phyloP scores from a whole-genome alignment of 2,329 filamentous ascomycete species.

The Botrytis cinerea region DNA sequence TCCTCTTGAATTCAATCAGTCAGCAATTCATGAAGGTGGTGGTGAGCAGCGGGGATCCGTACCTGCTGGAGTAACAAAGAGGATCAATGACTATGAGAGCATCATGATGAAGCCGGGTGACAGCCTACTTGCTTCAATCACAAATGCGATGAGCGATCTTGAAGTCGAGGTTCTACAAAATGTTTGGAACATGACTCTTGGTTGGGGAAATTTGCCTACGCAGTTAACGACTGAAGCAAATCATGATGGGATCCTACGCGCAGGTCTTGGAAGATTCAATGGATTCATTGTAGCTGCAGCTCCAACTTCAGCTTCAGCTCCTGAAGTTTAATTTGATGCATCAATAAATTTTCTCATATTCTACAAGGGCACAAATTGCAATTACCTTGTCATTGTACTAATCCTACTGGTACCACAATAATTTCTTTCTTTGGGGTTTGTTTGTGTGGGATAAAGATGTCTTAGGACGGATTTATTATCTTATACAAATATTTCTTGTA shows the following conservation, averaged over 20 bases:
- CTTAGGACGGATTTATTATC: background rate
- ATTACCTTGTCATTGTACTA: background rate
- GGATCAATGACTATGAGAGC: constrained; percentile 34
- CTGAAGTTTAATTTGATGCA: background rate
- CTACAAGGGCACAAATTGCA: background rate
- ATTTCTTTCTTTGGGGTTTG: background rate
- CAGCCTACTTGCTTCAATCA: constrained; percentile 32
- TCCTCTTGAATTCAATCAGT: constrained; percentile 40
- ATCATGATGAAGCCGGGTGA: constrained; percentile 41
- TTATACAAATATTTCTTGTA: background rate
- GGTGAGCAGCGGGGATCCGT: constrained; percentile 11
- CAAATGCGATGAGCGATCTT: constrained; percentile 34
- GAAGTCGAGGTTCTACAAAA: constrained; percentile 36
- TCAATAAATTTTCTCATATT: background rate
- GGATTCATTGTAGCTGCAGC: constrained; percentile 34
- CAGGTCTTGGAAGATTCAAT: constrained; percentile 38
- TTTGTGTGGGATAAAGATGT: background rate
- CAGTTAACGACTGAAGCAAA: constrained; percentile 26
- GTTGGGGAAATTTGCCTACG: constrained; percentile 28
- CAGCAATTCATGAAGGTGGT: constrained; percentile 27
- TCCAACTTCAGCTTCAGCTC: background rate
- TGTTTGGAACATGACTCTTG: constrained; percentile 36
- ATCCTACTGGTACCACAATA: background rate
- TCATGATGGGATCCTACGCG: constrained; percentile 34
- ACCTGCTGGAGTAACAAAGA: constrained; percentile 31